Evolutionary conservation across 495 filamentous ascomycete genomes (phyloP).

Genomic region (Diplogelasinospora grovesii): DNA sequence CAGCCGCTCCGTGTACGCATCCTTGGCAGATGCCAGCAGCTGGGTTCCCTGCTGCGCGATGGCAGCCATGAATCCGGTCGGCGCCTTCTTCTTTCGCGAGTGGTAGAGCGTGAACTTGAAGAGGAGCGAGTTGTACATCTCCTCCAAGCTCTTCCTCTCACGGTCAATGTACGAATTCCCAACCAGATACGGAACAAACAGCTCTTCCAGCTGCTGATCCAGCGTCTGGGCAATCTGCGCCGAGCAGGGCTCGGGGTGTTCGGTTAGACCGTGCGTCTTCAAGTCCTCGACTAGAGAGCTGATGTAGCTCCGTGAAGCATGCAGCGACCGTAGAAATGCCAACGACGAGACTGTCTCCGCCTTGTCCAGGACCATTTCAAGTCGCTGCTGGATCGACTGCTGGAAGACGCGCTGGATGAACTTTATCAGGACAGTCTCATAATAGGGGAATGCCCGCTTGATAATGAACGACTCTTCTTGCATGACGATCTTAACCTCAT

Average conservation of each 20-base stretch:
- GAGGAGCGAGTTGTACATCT: conserved; percentile 83
- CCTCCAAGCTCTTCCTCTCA: conserved; percentile 82
- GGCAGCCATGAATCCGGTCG: conserved; percentile 82
- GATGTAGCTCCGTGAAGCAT: conserved; percentile 83
- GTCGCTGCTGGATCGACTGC: conserved; percentile 89
- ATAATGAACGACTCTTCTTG: conserved; percentile 96
- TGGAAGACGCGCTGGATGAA: conserved; percentile 96
- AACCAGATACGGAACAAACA: conserved; percentile 93
- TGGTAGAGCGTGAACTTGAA: conserved; percentile 96
- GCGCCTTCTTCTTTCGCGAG: conserved; percentile 71
- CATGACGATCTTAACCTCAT: conserved; percentile 92
- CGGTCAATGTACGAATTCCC: conserved; percentile 94
- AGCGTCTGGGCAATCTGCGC: conserved; percentile 77
- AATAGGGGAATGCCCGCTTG: conserved; percentile 89
- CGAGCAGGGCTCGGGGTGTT: conserved; percentile 86
- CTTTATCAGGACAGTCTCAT: conserved; percentile 84
- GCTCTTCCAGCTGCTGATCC: conserved; percentile 92
- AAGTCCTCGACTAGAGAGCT: conserved; percentile 81
- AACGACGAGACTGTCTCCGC: conserved; percentile 83
- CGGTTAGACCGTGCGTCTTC: conserved; percentile 89
- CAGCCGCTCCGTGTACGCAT: conserved; percentile 76
- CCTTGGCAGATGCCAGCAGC: conserved; percentile 70
- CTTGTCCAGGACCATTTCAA: conserved; percentile 95
- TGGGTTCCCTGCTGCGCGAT: conserved; percentile 82
- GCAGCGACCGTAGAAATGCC: conserved; percentile 84